Base-by-base conservation (phyloP, 495 filamentous ascomycete species). In the Hypoxylon perforatum region DNA sequence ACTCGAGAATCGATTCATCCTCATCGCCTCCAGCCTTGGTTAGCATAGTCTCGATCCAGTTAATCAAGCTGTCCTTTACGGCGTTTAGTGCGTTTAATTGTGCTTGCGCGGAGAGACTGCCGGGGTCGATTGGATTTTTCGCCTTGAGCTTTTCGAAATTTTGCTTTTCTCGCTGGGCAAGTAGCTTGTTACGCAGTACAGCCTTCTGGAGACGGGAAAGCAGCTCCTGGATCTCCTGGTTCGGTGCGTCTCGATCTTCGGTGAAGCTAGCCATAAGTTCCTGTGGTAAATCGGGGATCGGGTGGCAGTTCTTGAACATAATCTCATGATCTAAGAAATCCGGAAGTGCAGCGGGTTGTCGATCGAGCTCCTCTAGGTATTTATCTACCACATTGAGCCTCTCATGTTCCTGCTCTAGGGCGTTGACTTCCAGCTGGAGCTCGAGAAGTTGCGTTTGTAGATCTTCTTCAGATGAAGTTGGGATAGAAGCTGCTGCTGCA, bases 31-130 rank as follows among this genome's bases (percentile, higher is more conserved):
- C 77, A 0, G 85, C 85, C 53, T 80, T 85, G 25, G 81, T 78
- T 7, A 92, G 76, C 61, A 90, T 89, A 11, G 81, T 78, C 71
- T 92, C 89, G 19, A 92, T 89, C 90, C 90, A 92, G 64, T 82
- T 81, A 38, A 92, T 88, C 54, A 92, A 76, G 49, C 87, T 88
- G 68, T 86, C 83, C 21, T 90, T 80, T 2, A 87, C 87, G n/a
- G 65, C 71, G 19, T 76, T 79, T 36, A 82, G 66, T 12, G 87
- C 88, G 57, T 80, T 83, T 30, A 80, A 57, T 35, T 80, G 81
- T 2, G 79, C 73, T 60, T 71, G 64, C 1, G 73, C 68, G 17
- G 75, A 67, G 35, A 80, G 48, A 22, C 25, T 64, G 14, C 71
- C 70, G 23, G 75, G 74, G 1, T 67, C 61, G 44, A 68, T 66